A percentile compares a stretch with the other conserved stretches of the same genome.
These are phyloP conservation scores for Tricholoma hemisulphureum DNA, from an alignment of 768 basidiomycete species.

Conservation along the genomic window DNA sequence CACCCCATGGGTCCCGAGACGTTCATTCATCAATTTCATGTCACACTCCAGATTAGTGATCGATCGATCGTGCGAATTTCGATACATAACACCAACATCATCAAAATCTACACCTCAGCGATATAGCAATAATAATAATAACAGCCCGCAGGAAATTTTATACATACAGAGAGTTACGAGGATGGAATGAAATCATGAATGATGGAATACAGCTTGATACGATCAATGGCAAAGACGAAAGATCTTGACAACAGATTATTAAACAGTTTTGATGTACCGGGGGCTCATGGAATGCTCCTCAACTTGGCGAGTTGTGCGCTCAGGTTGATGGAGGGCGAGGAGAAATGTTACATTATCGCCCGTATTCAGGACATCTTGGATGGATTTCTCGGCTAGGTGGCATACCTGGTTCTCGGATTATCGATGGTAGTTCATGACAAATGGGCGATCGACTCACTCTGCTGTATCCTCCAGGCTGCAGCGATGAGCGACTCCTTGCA, in stretches of 20 bases:
- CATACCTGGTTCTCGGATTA: conserved; percentile 48
- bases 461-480: conserved; percentile 55
- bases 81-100: neutral
- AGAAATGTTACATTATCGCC: conserved; percentile 65
- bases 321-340: conserved; percentile 56
- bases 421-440: neutral
- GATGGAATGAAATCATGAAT: conserved; percentile 11
- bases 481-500: conserved; percentile 60
- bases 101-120: neutral
- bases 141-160: conserved; percentile 1
- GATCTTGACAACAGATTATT: conserved; percentile 18
- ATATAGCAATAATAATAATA: conserved; percentile 13
- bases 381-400: conserved; percentile 68
- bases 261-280: conserved; percentile 46
- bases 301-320: conserved; percentile 30
- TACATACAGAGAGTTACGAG: conserved; percentile 19
- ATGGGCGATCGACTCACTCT: conserved; percentile 32
- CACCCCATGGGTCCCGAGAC: too few relatives aligned
- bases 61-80: neutral
- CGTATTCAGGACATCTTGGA: conserved; percentile 65
- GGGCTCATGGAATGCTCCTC: conserved; percentile 30
- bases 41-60: too few relatives aligned
- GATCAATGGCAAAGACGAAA: conserved; percentile 6
- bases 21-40: too few relatives aligned
- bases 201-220: conserved; percentile 12